Conservation (phyloP, 2,329 filamentous ascomycete species). For the Cytospora paraplurivora region DNA sequence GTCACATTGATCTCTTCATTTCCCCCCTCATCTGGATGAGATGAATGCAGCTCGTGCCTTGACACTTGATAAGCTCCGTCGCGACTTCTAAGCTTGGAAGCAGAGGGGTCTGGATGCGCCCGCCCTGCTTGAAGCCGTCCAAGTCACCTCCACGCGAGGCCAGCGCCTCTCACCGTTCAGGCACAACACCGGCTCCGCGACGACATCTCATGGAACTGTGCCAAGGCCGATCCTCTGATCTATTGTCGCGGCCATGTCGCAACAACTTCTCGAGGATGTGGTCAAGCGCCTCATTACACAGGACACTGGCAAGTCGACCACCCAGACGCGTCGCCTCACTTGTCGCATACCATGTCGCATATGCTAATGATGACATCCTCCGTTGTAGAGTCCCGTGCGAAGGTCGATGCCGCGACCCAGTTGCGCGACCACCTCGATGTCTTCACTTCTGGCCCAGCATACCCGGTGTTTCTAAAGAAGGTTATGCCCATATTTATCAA, state of each 20-base stretch:
- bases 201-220: conserved; percentile 27
- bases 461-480: conserved; percentile 79
- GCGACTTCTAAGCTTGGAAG: conserved; percentile 32
- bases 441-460: conserved; percentile 77
- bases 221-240: conserved; percentile 7
- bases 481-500: conserved; percentile 87
- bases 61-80: conserved; percentile 18
- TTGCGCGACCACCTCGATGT: conserved; percentile 90
- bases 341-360: conserved; percentile 1
- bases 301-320: conserved; percentile 53
- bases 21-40: background rate
- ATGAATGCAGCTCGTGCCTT: conserved; percentile 15
- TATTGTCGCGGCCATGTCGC: conserved; percentile 61
- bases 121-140: conserved; percentile 8
- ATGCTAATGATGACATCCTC: conserved; percentile 25
- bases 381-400: conserved; percentile 72
- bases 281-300: conserved; percentile 60
- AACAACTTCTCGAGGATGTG: conserved; percentile 63
- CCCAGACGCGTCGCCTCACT: background rate
- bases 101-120: conserved; percentile 19
- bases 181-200: background rate
- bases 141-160: conserved; percentile 9
- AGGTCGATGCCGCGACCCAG: conserved; percentile 79
- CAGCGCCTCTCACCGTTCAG: background rate
- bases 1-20: background rate